Evolutionary conservation across 495 filamentous ascomycete genomes (phyloP).

Genomic region (Thozetella sp.): DNA sequence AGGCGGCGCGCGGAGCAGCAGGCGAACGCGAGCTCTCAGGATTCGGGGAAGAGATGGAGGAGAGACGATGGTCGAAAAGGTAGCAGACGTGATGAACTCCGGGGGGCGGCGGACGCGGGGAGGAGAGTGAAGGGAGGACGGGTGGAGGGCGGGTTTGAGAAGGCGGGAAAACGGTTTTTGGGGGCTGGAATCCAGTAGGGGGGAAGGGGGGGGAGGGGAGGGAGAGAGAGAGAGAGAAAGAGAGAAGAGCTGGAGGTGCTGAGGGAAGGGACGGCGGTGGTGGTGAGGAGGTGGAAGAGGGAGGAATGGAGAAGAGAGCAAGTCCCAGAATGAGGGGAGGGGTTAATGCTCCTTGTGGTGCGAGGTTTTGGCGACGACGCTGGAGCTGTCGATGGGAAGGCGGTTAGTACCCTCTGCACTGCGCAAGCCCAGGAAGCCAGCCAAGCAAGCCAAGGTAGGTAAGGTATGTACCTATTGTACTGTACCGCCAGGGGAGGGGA

Average conservation of each 20-base stretch:
- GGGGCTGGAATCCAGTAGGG: background rate
- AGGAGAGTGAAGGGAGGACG: conserved; percentile 9
- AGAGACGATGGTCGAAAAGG: conserved; percentile 15
- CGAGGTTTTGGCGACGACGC: conserved; percentile 1
- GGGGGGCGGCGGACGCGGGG: conserved; percentile 12
- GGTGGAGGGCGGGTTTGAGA: conserved; percentile 8
- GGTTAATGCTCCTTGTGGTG: conserved; percentile 3
- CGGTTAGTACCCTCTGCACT: background rate
- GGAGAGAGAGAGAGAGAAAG: conserved; percentile 8
- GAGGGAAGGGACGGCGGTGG: conserved; percentile 2
- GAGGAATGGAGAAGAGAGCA: background rate
- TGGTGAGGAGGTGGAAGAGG: conserved; percentile 2
- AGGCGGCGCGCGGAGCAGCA: conserved; percentile 10
- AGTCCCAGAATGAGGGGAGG: conserved; percentile 2
- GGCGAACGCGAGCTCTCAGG: conserved; percentile 8
- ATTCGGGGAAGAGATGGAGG: too few species aligned
- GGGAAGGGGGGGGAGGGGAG: too few species aligned
- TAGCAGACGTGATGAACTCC: conserved; percentile 8
- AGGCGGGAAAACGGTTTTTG: background rate
- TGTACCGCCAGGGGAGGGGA: background rate
- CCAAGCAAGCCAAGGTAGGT: background rate
- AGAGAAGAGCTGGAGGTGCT: background rate
- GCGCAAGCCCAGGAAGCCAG: background rate
- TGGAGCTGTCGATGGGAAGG: background rate
- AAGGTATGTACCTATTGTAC: background rate